Conservation (phyloP, 2,329 filamentous ascomycete species). For the Sporothrix phasma region DNA sequence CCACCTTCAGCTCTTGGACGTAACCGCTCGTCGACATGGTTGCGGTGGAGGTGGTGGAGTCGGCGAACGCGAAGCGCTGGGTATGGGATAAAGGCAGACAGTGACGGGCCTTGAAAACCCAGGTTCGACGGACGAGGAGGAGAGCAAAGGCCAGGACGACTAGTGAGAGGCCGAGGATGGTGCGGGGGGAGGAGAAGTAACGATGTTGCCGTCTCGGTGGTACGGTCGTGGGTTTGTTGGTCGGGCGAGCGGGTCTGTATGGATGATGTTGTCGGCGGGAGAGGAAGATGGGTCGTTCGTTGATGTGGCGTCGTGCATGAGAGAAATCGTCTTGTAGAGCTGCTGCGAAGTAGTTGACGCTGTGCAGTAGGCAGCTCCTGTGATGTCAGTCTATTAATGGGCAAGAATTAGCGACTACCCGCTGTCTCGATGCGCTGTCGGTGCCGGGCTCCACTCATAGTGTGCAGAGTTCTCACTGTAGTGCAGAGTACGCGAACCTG, state of each 20-base stretch:
- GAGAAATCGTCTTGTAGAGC: neutral
- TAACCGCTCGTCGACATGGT: constrained; percentile 49
- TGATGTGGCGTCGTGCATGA: neutral
- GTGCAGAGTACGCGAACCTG: no score
- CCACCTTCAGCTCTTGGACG: constrained; percentile 68
- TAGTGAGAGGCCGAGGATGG: constrained; percentile 1
- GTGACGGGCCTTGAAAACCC: constrained; percentile 10
- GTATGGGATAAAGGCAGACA: constrained; percentile 14
- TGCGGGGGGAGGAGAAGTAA: neutral
- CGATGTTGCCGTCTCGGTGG: neutral
- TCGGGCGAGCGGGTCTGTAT: neutral
- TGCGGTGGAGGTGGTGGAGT: constrained; percentile 16
- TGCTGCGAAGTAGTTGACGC: neutral
- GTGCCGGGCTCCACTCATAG: neutral
- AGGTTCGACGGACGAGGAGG: constrained; percentile 16
- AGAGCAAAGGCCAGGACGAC: constrained; percentile 20
- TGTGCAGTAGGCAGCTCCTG: neutral
- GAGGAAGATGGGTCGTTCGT: neutral
- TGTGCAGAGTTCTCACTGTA: neutral
- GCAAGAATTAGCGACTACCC: constrained; percentile 4
- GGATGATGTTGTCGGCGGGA: neutral
- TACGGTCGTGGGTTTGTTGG: neutral
- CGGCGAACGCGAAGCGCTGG: no score
- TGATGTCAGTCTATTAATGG: constrained; percentile 7
- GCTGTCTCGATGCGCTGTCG: neutral